Evolutionary conservation across 352 stramenopile genomes (phyloP).

Genomic region (Phytophthora tentaculata): DNA sequence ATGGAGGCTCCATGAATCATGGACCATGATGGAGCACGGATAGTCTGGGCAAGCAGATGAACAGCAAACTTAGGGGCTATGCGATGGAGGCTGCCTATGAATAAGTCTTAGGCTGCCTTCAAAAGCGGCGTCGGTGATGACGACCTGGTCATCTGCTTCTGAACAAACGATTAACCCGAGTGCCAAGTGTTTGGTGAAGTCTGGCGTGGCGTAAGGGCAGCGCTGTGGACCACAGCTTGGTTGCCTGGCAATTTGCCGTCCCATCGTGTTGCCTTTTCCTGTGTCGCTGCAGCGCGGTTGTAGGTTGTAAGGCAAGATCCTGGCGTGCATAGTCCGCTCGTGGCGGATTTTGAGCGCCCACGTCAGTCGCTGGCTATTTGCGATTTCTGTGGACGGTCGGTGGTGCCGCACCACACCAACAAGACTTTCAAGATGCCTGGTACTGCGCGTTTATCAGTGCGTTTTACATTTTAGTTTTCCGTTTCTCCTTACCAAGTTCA

Average conservation of each 20-base stretch:
- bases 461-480: neutral
- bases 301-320: constrained; percentile 15
- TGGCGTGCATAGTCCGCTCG: constrained; percentile 19
- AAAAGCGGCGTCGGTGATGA: constrained; percentile 13
- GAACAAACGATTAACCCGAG: constrained; percentile 20
- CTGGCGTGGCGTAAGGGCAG: constrained; percentile 6
- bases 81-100: too few relatives aligned
- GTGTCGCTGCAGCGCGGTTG: constrained; percentile 5
- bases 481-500: constrained; percentile 4
- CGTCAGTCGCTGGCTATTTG: constrained; percentile 25
- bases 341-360: constrained; percentile 17
- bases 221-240: too few relatives aligned
- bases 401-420: neutral
- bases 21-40: too few relatives aligned
- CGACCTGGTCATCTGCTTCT: constrained; percentile 18
- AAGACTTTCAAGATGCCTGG: neutral
- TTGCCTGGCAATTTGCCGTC: too few relatives aligned
- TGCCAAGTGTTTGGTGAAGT: constrained; percentile 9
- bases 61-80: too few relatives aligned
- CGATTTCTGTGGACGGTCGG: neutral
- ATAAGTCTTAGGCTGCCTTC: too few relatives aligned
- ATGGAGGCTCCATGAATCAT: too few relatives aligned
- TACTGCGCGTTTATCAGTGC: neutral
- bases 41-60: constrained; percentile 8
- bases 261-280: constrained; percentile 29